Base-by-base conservation (phyloP, 108 stramenopile genomes). In the Cyclotella atomus region DNA sequence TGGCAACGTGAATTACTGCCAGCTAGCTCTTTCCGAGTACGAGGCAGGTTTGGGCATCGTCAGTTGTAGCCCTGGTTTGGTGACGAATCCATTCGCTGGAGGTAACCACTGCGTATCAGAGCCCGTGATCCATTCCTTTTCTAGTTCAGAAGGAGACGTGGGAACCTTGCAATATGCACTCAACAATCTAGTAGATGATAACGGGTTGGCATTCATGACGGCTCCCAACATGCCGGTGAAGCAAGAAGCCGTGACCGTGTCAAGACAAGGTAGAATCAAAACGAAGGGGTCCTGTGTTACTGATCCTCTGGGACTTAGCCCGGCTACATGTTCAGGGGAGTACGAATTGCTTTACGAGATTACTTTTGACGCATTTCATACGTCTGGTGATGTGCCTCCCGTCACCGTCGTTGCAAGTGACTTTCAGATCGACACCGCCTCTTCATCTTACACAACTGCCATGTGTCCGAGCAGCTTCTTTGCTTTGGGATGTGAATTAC, bases 321-420 rank as follows among this genome's bases (percentile, higher is more conserved):
- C 71, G 23, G 82, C 82, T 29, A 56, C 21, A 45, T 81, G 85
- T 43, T 59, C 38, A 36, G 91, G 91, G 17, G 79, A 71, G 50
- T 87, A 90, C 59, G 77, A 88, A 61, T 29, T 88, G 25, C 23
- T 76, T 19, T 93, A 90, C 68, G 69, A 75, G 44, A 73, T 95
- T 33, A 69, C 79, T 19, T 95, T 95, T 59, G 83, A 85, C 43
- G 89, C 91, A 7, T 25, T 75, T 49, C 83, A 76, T 49, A 61
- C 75, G 41, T 75, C 88, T 33, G 93, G 91, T 10, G 87, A 95
- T 71, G 84, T 95, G 14, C 93, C 93, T 9, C 80, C 79, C 36
- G 6, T 81, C 35, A 77, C 79, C 33, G 35, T 77, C 30, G 76
- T 77, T 23, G 32, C 54, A 20, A 80, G 80, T 50, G 65, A 65